Evolutionary conservation across 495 filamentous ascomycete genomes (phyloP).

Genomic region (Aspergillus egyptiacus): DNA sequence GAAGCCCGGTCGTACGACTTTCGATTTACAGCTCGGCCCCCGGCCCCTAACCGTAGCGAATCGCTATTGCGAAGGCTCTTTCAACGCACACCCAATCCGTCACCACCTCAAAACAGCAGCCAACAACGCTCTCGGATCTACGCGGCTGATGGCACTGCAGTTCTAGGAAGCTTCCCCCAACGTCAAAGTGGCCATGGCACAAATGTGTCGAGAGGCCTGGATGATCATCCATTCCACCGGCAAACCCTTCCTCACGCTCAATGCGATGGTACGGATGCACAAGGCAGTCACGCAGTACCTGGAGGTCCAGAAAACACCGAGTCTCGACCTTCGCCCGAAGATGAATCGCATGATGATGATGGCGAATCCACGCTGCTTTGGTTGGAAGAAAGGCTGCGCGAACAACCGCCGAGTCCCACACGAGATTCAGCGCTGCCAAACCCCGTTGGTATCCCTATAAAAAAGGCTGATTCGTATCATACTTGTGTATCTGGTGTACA

Average conservation of each 20-base stretch:
- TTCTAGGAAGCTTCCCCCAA: slow-evolving; percentile 34
- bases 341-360: background rate
- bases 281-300: background rate
- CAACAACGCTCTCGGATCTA: slow-evolving; percentile 15
- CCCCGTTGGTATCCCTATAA: slow-evolving; percentile 1
- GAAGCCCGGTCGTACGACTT: slow-evolving; percentile 36
- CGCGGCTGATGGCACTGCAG: slow-evolving; percentile 34
- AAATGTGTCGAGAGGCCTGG: slow-evolving; percentile 20
- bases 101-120: background rate
- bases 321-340: background rate
- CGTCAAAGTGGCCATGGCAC: slow-evolving; percentile 38
- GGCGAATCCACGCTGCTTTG: background rate
- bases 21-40: slow-evolving; percentile 19
- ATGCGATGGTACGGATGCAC: slow-evolving; percentile 1
- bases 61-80: slow-evolving; percentile 27
- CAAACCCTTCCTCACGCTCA: slow-evolving; percentile 20
- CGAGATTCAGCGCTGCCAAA: background rate
- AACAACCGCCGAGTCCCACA: background rate
- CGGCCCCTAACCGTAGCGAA: background rate
- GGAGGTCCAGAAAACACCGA: background rate
- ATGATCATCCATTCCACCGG: slow-evolving; percentile 35
- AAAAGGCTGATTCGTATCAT: slow-evolving; percentile 6
- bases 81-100: slow-evolving; percentile 11
- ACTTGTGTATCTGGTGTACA: slow-evolving; percentile 7
- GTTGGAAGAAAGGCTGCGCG: background rate